Evolutionary conservation across 106 monocot species (phyloP).

Genomic region (Dendrobium huoshanense): DNA sequence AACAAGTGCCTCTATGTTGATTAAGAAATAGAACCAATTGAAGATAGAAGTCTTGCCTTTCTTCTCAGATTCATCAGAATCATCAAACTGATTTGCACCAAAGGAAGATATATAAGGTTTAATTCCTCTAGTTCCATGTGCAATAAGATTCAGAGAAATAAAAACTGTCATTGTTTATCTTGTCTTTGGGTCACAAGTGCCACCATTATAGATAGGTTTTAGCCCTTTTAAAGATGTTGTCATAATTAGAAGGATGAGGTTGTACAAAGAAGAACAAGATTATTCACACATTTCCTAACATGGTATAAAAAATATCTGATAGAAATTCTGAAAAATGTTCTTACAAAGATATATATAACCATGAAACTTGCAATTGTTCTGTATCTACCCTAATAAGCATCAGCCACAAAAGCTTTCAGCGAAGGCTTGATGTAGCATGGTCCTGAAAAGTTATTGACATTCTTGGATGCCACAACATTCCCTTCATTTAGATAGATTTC

Average conservation of each 20-base stretch:
- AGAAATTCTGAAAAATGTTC: no score
- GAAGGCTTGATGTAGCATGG: slow-evolving; percentile 42
- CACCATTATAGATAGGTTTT: slow-evolving; percentile 18
- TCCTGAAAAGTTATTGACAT: slow-evolving; percentile 44
- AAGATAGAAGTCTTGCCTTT: no score
- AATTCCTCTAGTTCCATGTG: no score
- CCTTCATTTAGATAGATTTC: slow-evolving; percentile 24
- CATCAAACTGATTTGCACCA: no score
- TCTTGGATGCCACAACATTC: slow-evolving; percentile 22
- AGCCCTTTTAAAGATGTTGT: slow-evolving; percentile 26
- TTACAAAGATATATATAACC: slow-evolving; percentile 28
- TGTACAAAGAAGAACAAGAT: background rate
- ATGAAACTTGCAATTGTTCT: slow-evolving; percentile 30
- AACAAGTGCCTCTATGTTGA: no score
- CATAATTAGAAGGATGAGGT: slow-evolving; percentile 26
- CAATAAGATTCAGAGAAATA: no score
- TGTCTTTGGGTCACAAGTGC: slow-evolving; percentile 26
- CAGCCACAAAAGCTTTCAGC: slow-evolving; percentile 34
- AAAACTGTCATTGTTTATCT: slow-evolving; percentile 14
- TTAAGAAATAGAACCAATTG: no score
- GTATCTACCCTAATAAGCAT: slow-evolving; percentile 39
- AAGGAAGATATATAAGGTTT: no score
- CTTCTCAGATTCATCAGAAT: no score
- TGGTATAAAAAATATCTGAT: background rate
- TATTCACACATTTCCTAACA: background rate